A percentile compares a stretch with the other conserved stretches of the same genome.
phyloP scores from a whole-genome alignment of 768 basidiomycete species.

The Ramaria sp. region DNA sequence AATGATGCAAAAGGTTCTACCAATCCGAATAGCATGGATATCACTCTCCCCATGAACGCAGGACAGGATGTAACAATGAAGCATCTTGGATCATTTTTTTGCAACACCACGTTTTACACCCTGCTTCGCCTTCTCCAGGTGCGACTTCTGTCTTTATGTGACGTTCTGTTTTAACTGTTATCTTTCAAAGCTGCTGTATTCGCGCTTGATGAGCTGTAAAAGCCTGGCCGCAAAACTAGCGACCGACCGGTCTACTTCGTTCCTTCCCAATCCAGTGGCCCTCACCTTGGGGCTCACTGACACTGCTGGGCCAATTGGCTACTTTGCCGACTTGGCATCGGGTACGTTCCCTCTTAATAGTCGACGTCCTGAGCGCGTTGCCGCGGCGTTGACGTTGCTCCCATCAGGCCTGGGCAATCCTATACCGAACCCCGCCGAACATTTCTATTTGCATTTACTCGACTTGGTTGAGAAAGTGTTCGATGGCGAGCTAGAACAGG shows the following conservation, averaged over 20 bases:
- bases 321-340: conserved; percentile 9
- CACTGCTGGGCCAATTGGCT: conserved; percentile 45
- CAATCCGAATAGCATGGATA: not conserved
- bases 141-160: conserved; percentile 19
- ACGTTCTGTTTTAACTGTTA: conserved; percentile 7
- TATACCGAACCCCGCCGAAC: conserved; percentile 23
- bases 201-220: conserved; percentile 78
- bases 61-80: not conserved
- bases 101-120: conserved; percentile 89
- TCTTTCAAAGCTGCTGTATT: conserved; percentile 66
- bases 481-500: conserved; percentile 84
- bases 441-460: conserved; percentile 78
- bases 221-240: conserved; percentile 65
- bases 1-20: not conserved
- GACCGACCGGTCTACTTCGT: conserved; percentile 45
- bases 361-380: conserved; percentile 1
- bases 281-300: conserved; percentile 81
- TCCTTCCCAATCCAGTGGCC: conserved; percentile 72
- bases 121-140: conserved; percentile 84
- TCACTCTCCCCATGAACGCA: not conserved
- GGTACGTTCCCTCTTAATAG: conserved; percentile 6
- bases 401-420: not conserved
- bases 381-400: conserved; percentile 5
- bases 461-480: conserved; percentile 90
- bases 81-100: conserved; percentile 48